Conservation (phyloP, 495 filamentous ascomycete genomes). For the Penicillium subrubescens region DNA sequence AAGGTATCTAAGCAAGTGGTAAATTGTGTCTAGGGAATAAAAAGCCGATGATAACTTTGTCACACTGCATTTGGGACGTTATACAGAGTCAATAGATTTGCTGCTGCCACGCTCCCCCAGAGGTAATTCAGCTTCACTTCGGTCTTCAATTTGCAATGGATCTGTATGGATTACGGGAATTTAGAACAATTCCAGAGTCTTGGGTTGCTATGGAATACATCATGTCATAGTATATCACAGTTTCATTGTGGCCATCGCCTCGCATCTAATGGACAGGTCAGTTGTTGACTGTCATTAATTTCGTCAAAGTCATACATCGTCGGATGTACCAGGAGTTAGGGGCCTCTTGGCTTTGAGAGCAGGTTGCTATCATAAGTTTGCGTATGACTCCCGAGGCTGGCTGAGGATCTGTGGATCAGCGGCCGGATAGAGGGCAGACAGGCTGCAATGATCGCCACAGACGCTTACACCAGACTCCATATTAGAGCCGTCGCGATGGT, state of each 20-base stretch:
- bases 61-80: too few species aligned
- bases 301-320: background rate
- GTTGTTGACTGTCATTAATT: background rate
- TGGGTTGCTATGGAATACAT: background rate
- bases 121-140: background rate
- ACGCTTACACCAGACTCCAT: constrained; percentile 20
- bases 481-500: constrained; percentile 17
- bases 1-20: too few species aligned
- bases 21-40: too few species aligned
- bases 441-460: constrained; percentile 19
- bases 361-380: background rate
- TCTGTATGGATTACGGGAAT: too few species aligned
- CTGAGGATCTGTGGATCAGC: background rate
- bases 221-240: background rate
- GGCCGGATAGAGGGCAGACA: background rate
- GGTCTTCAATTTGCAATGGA: too few species aligned
- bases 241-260: background rate
- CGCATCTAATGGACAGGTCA: background rate
- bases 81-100: too few species aligned
- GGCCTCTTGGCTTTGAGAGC: background rate
- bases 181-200: too few species aligned
- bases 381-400: background rate
- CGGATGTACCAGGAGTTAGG: background rate
- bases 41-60: too few species aligned
- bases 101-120: background rate